Evolutionary conservation across 192 early-diverging fungal species (phyloP).

Genomic region (Coemansia sp.): DNA sequence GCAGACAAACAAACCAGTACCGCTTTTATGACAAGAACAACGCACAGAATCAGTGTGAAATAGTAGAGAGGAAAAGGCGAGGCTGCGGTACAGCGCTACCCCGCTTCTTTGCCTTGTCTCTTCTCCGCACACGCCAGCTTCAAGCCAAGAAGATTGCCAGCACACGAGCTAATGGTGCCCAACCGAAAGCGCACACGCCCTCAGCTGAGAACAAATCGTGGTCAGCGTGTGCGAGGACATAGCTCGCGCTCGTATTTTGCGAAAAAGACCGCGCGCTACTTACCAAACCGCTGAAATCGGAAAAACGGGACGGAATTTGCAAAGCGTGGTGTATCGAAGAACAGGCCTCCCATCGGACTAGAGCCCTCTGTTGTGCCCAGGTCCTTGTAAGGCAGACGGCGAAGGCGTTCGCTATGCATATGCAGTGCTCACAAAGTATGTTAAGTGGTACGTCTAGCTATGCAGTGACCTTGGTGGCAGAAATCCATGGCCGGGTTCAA

Average conservation of each 20-base stretch:
- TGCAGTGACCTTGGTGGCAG: neutral
- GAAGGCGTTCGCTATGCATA: slow-evolving; percentile 45
- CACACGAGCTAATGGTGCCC: slow-evolving; percentile 15
- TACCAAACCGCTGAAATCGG: slow-evolving; percentile 53
- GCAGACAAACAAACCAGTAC: neutral
- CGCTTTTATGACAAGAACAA: neutral
- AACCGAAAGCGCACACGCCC: neutral
- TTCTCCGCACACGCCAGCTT: no score
- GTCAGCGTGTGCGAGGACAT: no score
- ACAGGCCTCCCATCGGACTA: slow-evolving; percentile 44
- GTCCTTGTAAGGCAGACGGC: slow-evolving; percentile 47
- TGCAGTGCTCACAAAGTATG: neutral
- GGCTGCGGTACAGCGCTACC: no score
- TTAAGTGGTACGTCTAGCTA: neutral
- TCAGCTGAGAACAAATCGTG: neutral
- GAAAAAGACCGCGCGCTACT: neutral
- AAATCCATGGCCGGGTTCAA: neutral
- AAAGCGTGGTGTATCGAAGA: slow-evolving; percentile 54
- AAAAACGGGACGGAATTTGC: slow-evolving; percentile 53
- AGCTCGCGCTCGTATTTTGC: no score
- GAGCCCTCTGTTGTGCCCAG: slow-evolving; percentile 39
- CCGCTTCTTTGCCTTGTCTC: no score
- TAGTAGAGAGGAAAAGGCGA: no score
- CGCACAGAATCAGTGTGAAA: neutral
- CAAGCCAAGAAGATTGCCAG: slow-evolving; percentile 7